phyloP scores from a whole-genome alignment of 2,329 filamentous ascomycete species.

The Botrytis porri region DNA sequence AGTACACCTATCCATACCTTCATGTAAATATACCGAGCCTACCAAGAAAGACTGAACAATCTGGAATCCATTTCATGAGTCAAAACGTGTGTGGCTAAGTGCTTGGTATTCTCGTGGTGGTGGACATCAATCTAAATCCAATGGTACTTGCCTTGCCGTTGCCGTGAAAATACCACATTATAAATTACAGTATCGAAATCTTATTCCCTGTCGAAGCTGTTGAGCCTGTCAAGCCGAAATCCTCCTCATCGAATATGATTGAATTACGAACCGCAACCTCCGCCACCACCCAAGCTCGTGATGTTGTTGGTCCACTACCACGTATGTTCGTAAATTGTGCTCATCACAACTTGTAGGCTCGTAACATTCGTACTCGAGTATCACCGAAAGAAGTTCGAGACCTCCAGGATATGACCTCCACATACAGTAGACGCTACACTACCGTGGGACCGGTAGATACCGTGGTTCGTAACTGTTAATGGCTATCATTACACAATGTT shows the following conservation, averaged over 20 bases:
- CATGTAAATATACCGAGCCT: background rate
- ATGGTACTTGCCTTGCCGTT: background rate
- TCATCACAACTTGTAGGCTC: background rate
- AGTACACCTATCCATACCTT: background rate
- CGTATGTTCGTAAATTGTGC: constrained; percentile 4
- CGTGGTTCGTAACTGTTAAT: background rate
- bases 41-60: background rate
- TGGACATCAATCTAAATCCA: background rate
- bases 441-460: background rate
- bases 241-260: background rate
- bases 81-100: constrained; percentile 16
- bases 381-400: background rate
- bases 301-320: constrained; percentile 1
- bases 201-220: background rate
- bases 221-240: background rate
- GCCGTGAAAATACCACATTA: background rate
- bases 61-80: background rate
- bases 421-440: background rate
- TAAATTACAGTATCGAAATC: background rate
- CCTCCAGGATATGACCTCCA: background rate
- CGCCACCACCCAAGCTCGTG: background rate
- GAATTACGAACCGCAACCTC: constrained; percentile 3
- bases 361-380: constrained; percentile 6
- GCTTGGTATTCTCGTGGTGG: background rate
- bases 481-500: background rate